Base-by-base conservation (phyloP, 2,329 filamentous ascomycete genomes). In the Calonectria fujianensis region DNA sequence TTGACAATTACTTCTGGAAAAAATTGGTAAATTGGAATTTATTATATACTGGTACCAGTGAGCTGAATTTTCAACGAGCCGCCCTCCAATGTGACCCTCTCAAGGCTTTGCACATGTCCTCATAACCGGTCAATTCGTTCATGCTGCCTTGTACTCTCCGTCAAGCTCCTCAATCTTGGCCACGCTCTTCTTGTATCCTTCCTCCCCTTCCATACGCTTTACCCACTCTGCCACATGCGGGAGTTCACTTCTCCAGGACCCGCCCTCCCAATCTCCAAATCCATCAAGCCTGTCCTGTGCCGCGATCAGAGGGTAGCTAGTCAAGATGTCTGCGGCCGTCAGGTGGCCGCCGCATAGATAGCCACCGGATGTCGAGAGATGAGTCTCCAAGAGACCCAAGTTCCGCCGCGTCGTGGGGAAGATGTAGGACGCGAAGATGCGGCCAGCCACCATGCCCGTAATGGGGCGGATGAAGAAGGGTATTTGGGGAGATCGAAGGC, bases 381-480 rank as follows among this genome's bases (percentile, higher is more conserved):
- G 87, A 39, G 85, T 81, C 77, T 91, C 88, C 51, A 92, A 78
- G 79, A 91, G 85, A n/a, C 74, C 79, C 31, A 91, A 84, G 78
- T 91, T 87, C 74, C 80, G 82, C 78, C 86, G 86, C 67, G 87
- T 78, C 79, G 90, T 91, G 76, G 89, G 90, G 65, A 86, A 80
- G 70, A 90, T 82, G 74, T 88, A 86, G 68, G 81, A 80, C 65
- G 81, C 78, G 65, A 88, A 85, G 77, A 86, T 79, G 75, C 81
- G 82, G 77, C 84, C 82, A 52, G 87, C 88, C 13, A 90, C 85
- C 70, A 86, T 77, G 24, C 83, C 79, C 3, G 89, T 89, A 72
- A 91, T 84, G 74, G 90, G 90, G 1, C 90, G 88, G 76, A 91
- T 83, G 78, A 90, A 85, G 82, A 90, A 91, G 20, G 90, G 90